phyloP scores from a whole-genome alignment of 2,329 filamentous ascomycete species.

The Pseudogymnoascus sp. region DNA sequence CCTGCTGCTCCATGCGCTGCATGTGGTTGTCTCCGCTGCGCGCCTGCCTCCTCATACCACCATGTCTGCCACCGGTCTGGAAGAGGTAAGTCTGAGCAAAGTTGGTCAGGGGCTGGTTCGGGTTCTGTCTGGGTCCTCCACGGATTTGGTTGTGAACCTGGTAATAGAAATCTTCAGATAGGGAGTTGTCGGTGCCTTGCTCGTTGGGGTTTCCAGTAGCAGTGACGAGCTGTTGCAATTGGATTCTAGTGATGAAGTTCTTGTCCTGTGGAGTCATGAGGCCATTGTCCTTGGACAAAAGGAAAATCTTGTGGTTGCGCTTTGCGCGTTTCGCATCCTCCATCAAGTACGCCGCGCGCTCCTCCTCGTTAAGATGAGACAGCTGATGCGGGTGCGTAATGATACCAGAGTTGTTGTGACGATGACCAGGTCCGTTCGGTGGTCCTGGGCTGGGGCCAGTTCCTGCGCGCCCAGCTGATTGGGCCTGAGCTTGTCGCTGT shows the following conservation, averaged over 20 bases:
- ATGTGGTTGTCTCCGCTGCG: constrained; percentile 92
- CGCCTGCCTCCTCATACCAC: constrained; percentile 64
- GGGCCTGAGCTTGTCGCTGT: constrained; percentile 30
- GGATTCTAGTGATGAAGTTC: constrained; percentile 97
- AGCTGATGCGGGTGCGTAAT: constrained; percentile 67
- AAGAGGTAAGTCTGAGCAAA: constrained; percentile 97
- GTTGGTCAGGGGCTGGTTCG: constrained; percentile 85
- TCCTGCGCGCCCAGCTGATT: constrained; percentile 26
- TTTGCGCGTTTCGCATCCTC: constrained; percentile 94
- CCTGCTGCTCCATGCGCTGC: constrained; percentile 98
- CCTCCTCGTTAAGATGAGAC: constrained; percentile 70
- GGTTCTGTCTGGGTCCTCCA: constrained; percentile 80
- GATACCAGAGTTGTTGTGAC: constrained; percentile 35
- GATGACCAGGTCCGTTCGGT: constrained; percentile 18
- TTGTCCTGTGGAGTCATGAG: constrained; percentile 99
- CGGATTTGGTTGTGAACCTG: constrained; percentile 95
- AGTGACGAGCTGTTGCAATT: constrained; percentile 89
- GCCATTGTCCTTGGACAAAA: constrained; percentile 88
- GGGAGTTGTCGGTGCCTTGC: constrained; percentile 66
- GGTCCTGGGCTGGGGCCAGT: constrained; percentile 14
- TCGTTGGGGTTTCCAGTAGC: constrained; percentile 84
- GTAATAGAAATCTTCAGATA: constrained; percentile 96
- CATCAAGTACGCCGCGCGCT: constrained; percentile 73
- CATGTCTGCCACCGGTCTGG: constrained; percentile 80
- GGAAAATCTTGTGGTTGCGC: constrained; percentile 95